Percentiles rank a stretch among this genome's conserved stretches.
Evolutionary conservation across 345 rosid genomes (phyloP).

Genomic region (Sisymbrium altissimum): DNA sequence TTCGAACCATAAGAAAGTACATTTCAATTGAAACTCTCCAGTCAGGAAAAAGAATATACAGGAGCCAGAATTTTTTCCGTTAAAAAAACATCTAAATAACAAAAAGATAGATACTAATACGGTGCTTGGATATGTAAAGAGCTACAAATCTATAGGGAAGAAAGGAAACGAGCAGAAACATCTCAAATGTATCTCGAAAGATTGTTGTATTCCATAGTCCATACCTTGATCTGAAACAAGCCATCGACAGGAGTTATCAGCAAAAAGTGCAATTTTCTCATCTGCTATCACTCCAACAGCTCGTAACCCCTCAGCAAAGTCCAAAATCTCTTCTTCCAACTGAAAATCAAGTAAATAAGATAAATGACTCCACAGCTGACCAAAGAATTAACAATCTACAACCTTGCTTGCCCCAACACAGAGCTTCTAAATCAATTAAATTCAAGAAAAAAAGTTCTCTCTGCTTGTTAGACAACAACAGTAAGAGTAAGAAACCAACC

Average conservation of each 20-base stretch:
- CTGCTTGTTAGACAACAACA: not conserved
- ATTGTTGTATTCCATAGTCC: not conserved
- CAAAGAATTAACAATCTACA: not conserved
- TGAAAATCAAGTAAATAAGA: conserved; percentile 34
- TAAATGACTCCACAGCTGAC: not conserved
- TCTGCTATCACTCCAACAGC: conserved; percentile 70
- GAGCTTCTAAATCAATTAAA: too few species aligned
- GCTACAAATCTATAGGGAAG: not conserved
- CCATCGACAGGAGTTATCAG: conserved; percentile 96
- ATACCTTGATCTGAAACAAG: conserved; percentile 93
- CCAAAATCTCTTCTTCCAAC: conserved; percentile 83
- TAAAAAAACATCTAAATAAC: not conserved
- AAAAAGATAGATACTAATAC: not conserved
- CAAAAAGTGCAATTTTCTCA: conserved; percentile 85
- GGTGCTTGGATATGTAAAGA: not conserved
- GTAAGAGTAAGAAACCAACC: conserved; percentile 33
- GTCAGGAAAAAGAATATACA: not conserved
- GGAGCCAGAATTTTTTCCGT: not conserved
- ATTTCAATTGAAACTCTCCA: not conserved
- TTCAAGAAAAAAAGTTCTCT: too few species aligned
- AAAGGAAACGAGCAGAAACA: not conserved
- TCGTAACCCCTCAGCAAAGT: conserved; percentile 82
- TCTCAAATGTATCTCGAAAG: not conserved
- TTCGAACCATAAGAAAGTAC: not conserved
- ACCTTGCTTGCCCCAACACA: not conserved